phyloP scores from a whole-genome alignment of 805 yeast genomes.

The Ascoidea asiatica region DNA sequence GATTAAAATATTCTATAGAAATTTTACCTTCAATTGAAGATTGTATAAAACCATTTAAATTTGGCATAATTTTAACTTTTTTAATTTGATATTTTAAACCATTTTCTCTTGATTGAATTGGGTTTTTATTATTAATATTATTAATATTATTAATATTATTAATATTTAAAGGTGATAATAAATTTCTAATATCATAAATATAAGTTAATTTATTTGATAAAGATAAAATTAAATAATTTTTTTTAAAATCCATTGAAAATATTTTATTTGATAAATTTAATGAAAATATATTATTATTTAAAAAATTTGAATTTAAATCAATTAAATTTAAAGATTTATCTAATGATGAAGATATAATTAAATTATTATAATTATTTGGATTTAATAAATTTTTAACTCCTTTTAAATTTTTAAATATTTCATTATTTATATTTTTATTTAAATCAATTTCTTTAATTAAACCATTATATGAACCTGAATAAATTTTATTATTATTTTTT shows the following conservation, averaged over 20 bases:
- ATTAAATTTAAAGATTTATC: conserved; percentile 35
- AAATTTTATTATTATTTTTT: conserved; percentile 15
- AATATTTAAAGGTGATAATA: conserved; percentile 28
- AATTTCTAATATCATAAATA: conserved; percentile 41
- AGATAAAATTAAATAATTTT: conserved; percentile 34
- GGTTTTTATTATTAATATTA: no score
- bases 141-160: no score
- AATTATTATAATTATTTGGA: no score
- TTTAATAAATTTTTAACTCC: no score
- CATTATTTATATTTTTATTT: conserved; percentile 19
- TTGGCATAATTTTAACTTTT: conserved; percentile 39
- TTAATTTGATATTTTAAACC: conserved; percentile 58
- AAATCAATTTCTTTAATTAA: conserved; percentile 36
- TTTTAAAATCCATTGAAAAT: conserved; percentile 45
- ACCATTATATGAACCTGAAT: conserved; percentile 42
- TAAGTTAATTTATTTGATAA: conserved; percentile 38
- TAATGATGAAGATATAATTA: conserved; percentile 48
- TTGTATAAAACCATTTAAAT: conserved; percentile 45
- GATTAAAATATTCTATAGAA: conserved; percentile 54
- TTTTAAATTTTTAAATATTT: no score
- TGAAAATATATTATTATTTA: conserved; percentile 6
- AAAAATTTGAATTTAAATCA: conserved; percentile 21
- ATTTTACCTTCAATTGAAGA: conserved; percentile 77
- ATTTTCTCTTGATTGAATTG: conserved; percentile 42
- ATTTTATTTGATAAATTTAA: conserved; percentile 32